Evolutionary conservation across 1,284 basidiomycete genomes (phyloP), one percentile per base, ranked within the genome.

Genomic region (Ustilago curta): DNA sequence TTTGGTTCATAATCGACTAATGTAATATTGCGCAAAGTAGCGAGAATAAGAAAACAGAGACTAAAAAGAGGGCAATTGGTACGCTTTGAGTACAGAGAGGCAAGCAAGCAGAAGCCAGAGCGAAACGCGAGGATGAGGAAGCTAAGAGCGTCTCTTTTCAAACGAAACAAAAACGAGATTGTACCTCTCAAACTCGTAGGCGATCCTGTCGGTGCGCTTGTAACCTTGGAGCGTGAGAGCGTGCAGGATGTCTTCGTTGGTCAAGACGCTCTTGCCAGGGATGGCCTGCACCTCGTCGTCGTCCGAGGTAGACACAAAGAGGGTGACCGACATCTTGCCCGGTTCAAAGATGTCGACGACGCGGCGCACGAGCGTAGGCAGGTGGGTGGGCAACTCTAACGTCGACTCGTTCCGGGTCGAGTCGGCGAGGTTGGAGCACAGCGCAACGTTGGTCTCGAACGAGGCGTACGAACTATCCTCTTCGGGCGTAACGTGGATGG

Each of bases 401-500:
- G 58, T 57, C 6, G 9, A 40, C 39, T 52, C 27, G 18, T 23
- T 54, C 23, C 23, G 18, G 31, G 27, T 44, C 32, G 51, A 19
- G 14, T 31, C 31, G 86, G 40, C 81, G 27, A 88, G 87, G 56
- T 66, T 70, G 66, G 72, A 76, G 37, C 86, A 86, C 23, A 95
- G 88, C 4, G 93, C 93, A n/a, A 98, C 90, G 86, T 99, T 99
- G 87, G 94, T 97, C 87, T 99, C 97, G 87, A 99, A 99, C 78
- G 92, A 93, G 53, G 97, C 97, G 85, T 97, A 99, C 51, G 94
- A 96, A 91, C 93, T 97, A 63, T 93, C 95, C 77, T 92, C 91
- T 86, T 99, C 97, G 35, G 97, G 97, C 0, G 97, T 99, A 57
- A 99, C 97, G 85, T 99, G 97, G 69, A 99, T 96, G 8, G 95